Evolutionary conservation across 768 basidiomycete genomes (phyloP).

Genomic region (Pleurotus giganteus): DNA sequence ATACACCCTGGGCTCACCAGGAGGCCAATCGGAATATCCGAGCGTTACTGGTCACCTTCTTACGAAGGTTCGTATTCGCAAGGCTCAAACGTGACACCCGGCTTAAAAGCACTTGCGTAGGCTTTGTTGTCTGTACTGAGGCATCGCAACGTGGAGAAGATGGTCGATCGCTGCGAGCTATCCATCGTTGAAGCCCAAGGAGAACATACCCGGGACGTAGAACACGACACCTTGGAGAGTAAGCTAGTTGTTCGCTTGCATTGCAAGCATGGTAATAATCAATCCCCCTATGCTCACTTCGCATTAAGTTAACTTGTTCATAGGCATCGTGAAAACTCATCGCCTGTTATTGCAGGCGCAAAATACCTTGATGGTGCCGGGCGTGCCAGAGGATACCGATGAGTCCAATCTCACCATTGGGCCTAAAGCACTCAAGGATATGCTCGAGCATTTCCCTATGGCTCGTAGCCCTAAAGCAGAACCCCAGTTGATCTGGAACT

Average conservation of each 20-base stretch:
- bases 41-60: constrained; percentile 64
- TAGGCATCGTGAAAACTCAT: constrained; percentile 84
- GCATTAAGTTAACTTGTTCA: constrained; percentile 9
- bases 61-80: constrained; percentile 54
- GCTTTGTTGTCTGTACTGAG: constrained; percentile 69
- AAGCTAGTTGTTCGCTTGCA: constrained; percentile 69
- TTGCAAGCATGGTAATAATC: constrained; percentile 74
- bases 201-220: constrained; percentile 12
- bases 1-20: constrained; percentile 42
- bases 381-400: constrained; percentile 51
- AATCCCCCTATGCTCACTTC: not conserved
- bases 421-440: constrained; percentile 68
- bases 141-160: constrained; percentile 72
- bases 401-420: constrained; percentile 73
- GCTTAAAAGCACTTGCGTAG: constrained; percentile 7
- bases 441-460: constrained; percentile 79
- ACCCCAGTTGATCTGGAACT: constrained; percentile 81
- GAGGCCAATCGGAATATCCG: constrained; percentile 34
- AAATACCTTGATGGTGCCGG: constrained; percentile 61
- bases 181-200: constrained; percentile 50
- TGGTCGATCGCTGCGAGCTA: constrained; percentile 74
- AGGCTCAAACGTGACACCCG: not conserved
- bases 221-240: constrained; percentile 64
- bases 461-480: constrained; percentile 64
- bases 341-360: constrained; percentile 60